phyloP scores from a whole-genome alignment of 176 grass and related monocot species.

The Triticum monococcum region DNA sequence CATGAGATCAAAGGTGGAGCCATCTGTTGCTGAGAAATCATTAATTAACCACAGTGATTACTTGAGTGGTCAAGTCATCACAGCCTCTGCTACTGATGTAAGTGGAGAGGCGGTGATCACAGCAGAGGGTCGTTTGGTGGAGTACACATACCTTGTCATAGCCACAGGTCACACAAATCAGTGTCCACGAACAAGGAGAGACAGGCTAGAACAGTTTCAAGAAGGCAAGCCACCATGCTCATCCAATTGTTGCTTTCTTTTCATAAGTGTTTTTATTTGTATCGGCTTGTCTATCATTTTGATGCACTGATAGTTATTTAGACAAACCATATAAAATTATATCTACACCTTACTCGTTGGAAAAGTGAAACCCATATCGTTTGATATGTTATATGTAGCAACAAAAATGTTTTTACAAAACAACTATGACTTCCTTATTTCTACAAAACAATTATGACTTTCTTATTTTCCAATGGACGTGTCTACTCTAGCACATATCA shows the following conservation, averaged over 20 bases:
- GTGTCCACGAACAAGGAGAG: conserved; percentile 19
- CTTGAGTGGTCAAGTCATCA: conserved; percentile 35
- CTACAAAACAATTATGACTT: not conserved
- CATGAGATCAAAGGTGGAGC: conserved; percentile 48
- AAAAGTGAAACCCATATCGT: not conserved
- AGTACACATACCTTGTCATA: conserved; percentile 47
- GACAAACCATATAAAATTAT: not conserved
- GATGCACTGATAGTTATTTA: not conserved
- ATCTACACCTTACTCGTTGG: not conserved
- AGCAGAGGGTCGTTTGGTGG: conserved; percentile 37
- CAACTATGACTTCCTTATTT: not conserved
- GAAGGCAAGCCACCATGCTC: conserved; percentile 32
- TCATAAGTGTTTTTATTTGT: not conserved
- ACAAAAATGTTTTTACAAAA: not conserved
- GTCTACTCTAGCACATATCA: not conserved
- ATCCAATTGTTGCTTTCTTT: not conserved
- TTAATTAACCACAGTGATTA: conserved; percentile 52
- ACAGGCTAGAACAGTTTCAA: conserved; percentile 41
- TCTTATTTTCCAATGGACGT: not conserved
- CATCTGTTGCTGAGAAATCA: conserved; percentile 41
- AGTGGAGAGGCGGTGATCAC: conserved; percentile 43
- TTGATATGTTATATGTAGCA: not conserved
- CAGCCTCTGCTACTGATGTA: conserved; percentile 28
- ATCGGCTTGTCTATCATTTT: not conserved
- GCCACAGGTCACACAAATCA: conserved; percentile 45